Conservation (phyloP, 768 basidiomycete species). For the Xanthoconium purpureum region DNA sequence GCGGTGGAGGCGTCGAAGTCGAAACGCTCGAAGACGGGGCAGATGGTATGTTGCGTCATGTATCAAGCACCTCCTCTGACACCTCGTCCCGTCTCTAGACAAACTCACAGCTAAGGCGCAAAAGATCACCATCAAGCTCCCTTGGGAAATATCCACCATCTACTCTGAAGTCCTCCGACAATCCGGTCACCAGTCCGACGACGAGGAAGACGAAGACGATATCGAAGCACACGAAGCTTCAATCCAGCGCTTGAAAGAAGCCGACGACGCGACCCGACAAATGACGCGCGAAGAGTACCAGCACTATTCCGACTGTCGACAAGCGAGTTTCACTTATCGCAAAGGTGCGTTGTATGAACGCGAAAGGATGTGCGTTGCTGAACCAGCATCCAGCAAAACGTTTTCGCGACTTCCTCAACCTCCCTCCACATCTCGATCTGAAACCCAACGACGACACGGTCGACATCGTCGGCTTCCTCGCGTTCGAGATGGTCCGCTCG, state of each 20-base stretch:
- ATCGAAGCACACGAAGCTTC: slow-evolving; percentile 94
- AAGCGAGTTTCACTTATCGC: slow-evolving; percentile 94
- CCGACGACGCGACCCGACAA: slow-evolving; percentile 89
- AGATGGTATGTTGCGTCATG: slow-evolving; percentile 51
- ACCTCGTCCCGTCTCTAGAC: slow-evolving; percentile 40
- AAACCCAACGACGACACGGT: slow-evolving; percentile 92
- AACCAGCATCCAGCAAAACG: slow-evolving; percentile 64
- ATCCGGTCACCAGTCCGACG: slow-evolving; percentile 80
- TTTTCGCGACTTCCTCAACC: slow-evolving; percentile 91
- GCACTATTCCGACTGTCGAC: slow-evolving; percentile 94
- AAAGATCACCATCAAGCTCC: slow-evolving; percentile 91
- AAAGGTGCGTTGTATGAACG: slow-evolving; percentile 57
- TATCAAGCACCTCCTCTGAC: not conserved
- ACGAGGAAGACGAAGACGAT: slow-evolving; percentile 95
- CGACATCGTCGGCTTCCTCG: slow-evolving; percentile 95
- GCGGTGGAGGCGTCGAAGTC: slow-evolving; percentile 75
- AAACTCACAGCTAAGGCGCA: slow-evolving; percentile 80
- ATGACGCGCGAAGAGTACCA: slow-evolving; percentile 98
- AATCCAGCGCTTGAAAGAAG: slow-evolving; percentile 89
- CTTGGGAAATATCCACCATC: slow-evolving; percentile 92
- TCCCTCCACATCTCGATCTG: slow-evolving; percentile 81
- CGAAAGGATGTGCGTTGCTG: too few relatives aligned
- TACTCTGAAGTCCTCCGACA: slow-evolving; percentile 83
- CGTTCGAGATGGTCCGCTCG: slow-evolving; percentile 95
- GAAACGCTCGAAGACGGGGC: slow-evolving; percentile 82